phyloP scores from a whole-genome alignment of 2,329 filamentous ascomycete species.

The Fusarium sp. region DNA sequence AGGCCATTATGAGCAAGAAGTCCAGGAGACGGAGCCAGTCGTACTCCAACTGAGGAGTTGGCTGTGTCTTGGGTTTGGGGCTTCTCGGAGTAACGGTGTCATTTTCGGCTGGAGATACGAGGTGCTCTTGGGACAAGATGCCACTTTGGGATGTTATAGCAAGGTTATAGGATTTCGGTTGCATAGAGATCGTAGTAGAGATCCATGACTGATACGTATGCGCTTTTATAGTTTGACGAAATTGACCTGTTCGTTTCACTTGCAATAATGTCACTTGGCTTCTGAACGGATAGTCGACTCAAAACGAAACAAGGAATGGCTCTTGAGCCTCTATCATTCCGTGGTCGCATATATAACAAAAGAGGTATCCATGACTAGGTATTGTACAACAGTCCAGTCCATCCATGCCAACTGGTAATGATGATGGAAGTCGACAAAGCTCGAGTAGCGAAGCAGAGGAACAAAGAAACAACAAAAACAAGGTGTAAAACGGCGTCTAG shows the following conservation, averaged over 20 bases:
- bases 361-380: constrained; percentile 41
- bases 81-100: constrained; percentile 2
- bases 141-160: not conserved
- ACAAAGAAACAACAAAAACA: constrained; percentile 27
- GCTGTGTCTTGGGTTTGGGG: not conserved
- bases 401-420: constrained; percentile 4
- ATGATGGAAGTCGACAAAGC: constrained; percentile 9
- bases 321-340: constrained; percentile 34
- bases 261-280: not conserved
- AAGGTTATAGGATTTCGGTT: not conserved
- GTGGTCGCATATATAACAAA: constrained; percentile 35
- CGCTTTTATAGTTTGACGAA: not conserved
- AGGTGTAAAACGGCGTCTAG: constrained; percentile 19
- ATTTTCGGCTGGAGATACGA: not conserved
- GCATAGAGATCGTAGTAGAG: not conserved
- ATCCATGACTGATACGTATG: not conserved
- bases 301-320: constrained; percentile 18
- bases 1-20: constrained; percentile 55
- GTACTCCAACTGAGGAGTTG: constrained; percentile 20
- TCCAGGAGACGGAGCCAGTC: constrained; percentile 46
- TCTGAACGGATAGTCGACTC: not conserved
- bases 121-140: not conserved
- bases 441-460: constrained; percentile 26
- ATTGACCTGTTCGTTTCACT: not conserved
- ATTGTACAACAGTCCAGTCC: constrained; percentile 21